A percentile compares a stretch with the other conserved stretches of the same genome.
Conservation (phyloP, 257 asterid genomes). For the Gentiana straminea region DNA sequence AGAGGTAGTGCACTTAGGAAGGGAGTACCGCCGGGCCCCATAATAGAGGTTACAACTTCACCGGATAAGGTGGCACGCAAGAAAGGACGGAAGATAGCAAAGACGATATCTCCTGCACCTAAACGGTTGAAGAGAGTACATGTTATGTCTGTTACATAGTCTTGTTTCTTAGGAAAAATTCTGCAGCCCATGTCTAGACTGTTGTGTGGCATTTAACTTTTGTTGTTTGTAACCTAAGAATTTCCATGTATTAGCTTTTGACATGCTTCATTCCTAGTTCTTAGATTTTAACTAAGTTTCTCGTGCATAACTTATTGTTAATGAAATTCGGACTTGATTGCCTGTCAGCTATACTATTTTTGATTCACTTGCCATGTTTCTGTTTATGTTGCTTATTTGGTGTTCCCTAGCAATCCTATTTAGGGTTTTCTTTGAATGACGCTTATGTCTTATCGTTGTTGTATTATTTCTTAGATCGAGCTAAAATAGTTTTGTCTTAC, state of each 20-base stretch:
- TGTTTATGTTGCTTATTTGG: too few relatives aligned
- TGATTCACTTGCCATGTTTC: too few relatives aligned
- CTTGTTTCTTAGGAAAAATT: neutral
- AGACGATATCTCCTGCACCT: constrained; percentile 21
- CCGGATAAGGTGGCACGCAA: constrained; percentile 44
- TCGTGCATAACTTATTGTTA: too few relatives aligned
- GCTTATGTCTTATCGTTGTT: too few relatives aligned
- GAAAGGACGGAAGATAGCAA: constrained; percentile 19
- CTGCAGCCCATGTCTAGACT: neutral
- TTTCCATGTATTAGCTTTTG: too few relatives aligned
- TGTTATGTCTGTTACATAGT: constrained; percentile 7
- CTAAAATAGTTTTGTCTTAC: too few relatives aligned
- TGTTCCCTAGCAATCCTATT: too few relatives aligned
- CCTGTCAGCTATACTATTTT: too few relatives aligned
- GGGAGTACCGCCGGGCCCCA: constrained; percentile 88
- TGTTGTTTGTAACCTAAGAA: neutral
- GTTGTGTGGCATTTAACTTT: neutral
- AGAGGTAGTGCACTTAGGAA: constrained; percentile 96
- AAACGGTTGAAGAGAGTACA: constrained; percentile 16
- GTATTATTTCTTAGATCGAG: too few relatives aligned
- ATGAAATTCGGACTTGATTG: too few relatives aligned
- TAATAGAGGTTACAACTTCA: constrained; percentile 45
- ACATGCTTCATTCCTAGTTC: neutral
- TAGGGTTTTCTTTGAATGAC: too few relatives aligned
- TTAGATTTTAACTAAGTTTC: neutral